A percentile compares a stretch with the other conserved stretches of the same genome.
phyloP scores from a whole-genome alignment of 2,329 filamentous ascomycete species.

The Cytospora piceae region DNA sequence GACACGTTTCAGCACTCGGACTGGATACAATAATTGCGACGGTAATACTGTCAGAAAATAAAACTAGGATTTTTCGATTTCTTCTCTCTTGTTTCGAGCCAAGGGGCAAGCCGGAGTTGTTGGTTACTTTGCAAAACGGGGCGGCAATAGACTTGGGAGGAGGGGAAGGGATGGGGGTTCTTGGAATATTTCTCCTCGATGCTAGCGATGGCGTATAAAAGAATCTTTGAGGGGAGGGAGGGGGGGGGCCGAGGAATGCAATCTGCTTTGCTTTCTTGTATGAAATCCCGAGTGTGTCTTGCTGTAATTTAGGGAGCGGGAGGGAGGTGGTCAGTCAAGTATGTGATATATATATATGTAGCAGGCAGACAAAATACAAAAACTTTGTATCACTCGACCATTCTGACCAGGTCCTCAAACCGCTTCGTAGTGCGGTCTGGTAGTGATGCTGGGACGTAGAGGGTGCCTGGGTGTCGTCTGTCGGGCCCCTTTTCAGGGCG shows the following conservation, averaged over 20 bases:
- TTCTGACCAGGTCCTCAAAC: background rate
- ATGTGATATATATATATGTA: background rate
- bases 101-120: conserved; percentile 16
- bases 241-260: background rate
- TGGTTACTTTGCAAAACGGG: conserved; percentile 22
- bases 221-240: background rate
- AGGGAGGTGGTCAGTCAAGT: background rate
- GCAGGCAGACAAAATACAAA: background rate
- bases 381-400: background rate
- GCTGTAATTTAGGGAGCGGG: background rate
- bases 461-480: no score
- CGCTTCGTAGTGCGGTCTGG: background rate
- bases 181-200: conserved; percentile 13
- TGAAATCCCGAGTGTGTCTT: background rate
- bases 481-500: background rate
- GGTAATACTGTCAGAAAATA: background rate
- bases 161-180: background rate
- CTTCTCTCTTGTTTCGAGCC: background rate
- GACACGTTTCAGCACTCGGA: background rate
- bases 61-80: background rate
- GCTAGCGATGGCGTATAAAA: conserved; percentile 30
- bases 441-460: background rate
- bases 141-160: conserved; percentile 25
- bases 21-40: background rate
- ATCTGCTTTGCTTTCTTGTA: background rate